These are phyloP conservation scores for Hypsizygus ulmarius DNA, from an alignment of 1,284 basidiomycete species.

Conservation along the genomic window DNA sequence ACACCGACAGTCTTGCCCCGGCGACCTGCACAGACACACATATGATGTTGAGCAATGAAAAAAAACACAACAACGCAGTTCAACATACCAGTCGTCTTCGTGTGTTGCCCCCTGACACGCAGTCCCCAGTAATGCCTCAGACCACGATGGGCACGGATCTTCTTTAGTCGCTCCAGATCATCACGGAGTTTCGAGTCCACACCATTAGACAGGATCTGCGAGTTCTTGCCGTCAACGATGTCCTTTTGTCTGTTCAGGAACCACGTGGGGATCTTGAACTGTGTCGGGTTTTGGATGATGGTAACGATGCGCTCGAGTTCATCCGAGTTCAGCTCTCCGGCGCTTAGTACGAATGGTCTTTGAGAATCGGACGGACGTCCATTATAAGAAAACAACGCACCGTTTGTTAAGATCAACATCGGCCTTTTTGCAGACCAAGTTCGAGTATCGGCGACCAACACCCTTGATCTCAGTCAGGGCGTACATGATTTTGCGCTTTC, in stretches of 20 bases:
- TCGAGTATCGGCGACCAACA: constrained; percentile 98
- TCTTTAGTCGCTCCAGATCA: constrained; percentile 98
- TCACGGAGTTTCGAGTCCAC: constrained; percentile 99
- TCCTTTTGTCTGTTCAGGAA: constrained; percentile 99
- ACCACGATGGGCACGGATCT: constrained; percentile 98
- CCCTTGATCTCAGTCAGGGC: constrained; percentile 99
- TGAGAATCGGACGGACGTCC: constrained; percentile 25
- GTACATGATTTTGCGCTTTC: constrained; percentile 98
- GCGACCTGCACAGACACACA: constrained; percentile 53
- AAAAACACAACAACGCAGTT: neutral
- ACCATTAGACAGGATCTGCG: constrained; percentile 94
- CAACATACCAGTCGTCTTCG: constrained; percentile 91
- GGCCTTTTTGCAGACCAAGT: constrained; percentile 99
- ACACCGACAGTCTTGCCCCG: constrained; percentile 92
- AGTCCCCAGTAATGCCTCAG: constrained; percentile 97
- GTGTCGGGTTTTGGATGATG: constrained; percentile 99
- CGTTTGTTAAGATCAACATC: constrained; percentile 99
- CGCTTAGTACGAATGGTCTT: constrained; percentile 24
- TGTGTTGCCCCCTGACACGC: constrained; percentile 97
- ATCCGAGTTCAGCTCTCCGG: constrained; percentile 47
- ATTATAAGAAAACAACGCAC: constrained; percentile 49
- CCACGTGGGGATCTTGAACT: constrained; percentile 99
- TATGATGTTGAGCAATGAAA: constrained; percentile 9
- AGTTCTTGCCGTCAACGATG: constrained; percentile 96
- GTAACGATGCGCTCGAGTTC: constrained; percentile 99